Percentiles rank a stretch among this genome's conserved stretches.
These are phyloP conservation scores for Alternaria postmessia DNA, from an alignment of 2,329 filamentous ascomycete genomes.

Conservation along the genomic window DNA sequence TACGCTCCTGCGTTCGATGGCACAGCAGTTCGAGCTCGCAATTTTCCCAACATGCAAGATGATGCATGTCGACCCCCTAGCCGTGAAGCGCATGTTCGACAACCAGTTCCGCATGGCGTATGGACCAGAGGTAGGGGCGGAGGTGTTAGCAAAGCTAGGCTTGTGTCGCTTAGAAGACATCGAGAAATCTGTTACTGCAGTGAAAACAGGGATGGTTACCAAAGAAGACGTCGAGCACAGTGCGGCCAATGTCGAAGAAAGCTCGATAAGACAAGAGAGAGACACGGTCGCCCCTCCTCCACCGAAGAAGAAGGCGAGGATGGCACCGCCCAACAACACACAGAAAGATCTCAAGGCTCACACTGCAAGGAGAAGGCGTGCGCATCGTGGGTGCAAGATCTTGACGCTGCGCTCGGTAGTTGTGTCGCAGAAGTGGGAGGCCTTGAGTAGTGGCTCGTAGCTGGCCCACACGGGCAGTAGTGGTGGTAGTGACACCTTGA, in stretches of 20 bases:
- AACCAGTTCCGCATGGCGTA: constrained; percentile 14
- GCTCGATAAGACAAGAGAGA: too few species aligned
- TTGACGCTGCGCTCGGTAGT: neutral
- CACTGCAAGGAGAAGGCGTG: neutral
- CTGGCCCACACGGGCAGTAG: neutral
- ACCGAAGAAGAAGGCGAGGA: neutral
- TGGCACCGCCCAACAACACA: neutral
- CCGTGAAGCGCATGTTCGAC: constrained; percentile 18
- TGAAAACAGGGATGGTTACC: neutral
- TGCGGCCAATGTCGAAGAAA: neutral
- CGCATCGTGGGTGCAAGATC: neutral
- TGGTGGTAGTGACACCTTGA: neutral
- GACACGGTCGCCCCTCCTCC: neutral
- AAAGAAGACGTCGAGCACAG: neutral
- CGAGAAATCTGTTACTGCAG: neutral
- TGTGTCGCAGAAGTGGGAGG: neutral
- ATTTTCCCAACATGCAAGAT: constrained; percentile 15
- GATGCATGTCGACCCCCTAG: constrained; percentile 14
- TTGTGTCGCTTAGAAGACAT: neutral
- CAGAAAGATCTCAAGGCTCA: neutral
- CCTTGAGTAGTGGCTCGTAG: neutral
- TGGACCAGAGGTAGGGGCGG: neutral
- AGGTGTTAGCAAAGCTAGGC: neutral
- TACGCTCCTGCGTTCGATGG: neutral
- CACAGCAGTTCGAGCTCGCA: constrained; percentile 6